A percentile compares a stretch with the other conserved stretches of the same genome.
Conservation (phyloP, 495 filamentous ascomycete species). For the Ascodesmis nigricans region DNA sequence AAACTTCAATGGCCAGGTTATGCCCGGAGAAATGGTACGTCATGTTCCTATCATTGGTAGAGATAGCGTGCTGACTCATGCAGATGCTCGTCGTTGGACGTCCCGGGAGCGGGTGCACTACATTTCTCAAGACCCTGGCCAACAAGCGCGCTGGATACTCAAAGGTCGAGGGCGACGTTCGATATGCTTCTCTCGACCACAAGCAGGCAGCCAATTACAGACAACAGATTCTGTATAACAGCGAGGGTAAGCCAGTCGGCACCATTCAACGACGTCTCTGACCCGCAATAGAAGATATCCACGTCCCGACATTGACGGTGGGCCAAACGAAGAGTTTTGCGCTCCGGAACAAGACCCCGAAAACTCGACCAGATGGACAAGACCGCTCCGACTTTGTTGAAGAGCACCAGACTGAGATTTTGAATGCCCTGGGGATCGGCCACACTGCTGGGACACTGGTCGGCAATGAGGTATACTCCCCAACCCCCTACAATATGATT, state of each 20-base stretch:
- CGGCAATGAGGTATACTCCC: no score
- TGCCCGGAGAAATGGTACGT: no score
- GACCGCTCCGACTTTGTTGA: conserved; percentile 41
- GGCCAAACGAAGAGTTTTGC: conserved; percentile 68
- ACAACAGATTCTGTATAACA: conserved; percentile 1
- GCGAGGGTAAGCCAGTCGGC: not conserved
- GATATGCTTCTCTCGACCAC: conserved; percentile 54
- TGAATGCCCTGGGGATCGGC: conserved; percentile 31
- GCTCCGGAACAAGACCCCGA: conserved; percentile 63
- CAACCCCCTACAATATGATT: conserved; percentile 14
- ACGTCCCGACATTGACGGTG: conserved; percentile 58
- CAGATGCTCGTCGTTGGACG: conserved; percentile 66
- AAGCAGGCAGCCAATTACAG: conserved; percentile 45
- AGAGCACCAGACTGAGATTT: conserved; percentile 48
- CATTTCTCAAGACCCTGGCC: conserved; percentile 55
- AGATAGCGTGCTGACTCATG: no score
- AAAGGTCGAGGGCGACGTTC: conserved; percentile 45
- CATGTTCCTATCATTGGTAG: no score
- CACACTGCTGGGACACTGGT: conserved; percentile 24
- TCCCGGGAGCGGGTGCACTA: conserved; percentile 60
- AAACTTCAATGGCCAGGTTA: no score
- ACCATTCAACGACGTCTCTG: conserved; percentile 51
- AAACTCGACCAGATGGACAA: conserved; percentile 42
- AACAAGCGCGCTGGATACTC: conserved; percentile 47
- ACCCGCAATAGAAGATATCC: conserved; percentile 57